These are phyloP conservation scores for Ascochyta fabae DNA, from an alignment of 2,329 filamentous ascomycete genomes.

Conservation along the genomic window DNA sequence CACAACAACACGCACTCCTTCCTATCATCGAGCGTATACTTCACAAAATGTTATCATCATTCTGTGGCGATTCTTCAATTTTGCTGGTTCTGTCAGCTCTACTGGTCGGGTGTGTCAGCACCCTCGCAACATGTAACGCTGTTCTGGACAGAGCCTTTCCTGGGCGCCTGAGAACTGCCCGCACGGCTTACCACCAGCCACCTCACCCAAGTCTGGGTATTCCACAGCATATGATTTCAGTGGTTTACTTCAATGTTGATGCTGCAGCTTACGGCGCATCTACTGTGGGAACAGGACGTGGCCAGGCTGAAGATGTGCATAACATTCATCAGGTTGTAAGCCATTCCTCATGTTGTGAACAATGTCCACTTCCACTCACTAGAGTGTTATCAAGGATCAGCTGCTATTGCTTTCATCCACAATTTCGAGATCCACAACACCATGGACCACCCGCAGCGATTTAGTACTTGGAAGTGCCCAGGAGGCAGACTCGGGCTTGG, in stretches of 20 bases:
- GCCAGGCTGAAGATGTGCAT: not conserved
- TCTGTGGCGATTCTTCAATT: constrained; percentile 10
- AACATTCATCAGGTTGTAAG: not conserved
- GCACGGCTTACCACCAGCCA: constrained; percentile 28
- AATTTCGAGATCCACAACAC: not conserved
- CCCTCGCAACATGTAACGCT: constrained; percentile 13
- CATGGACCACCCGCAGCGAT: not conserved
- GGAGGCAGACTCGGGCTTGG: constrained; percentile 2
- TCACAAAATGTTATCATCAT: not conserved
- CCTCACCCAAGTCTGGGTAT: not conserved
- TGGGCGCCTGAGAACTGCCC: constrained; percentile 11
- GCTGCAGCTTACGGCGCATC: not conserved
- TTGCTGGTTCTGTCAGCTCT: constrained; percentile 34
- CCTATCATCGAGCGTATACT: constrained; percentile 4
- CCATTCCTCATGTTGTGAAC: not conserved
- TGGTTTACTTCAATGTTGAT: constrained; percentile 6
- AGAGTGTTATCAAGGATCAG: not conserved
- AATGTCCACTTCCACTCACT: not conserved
- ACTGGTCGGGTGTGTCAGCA: constrained; percentile 27
- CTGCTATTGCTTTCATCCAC: not conserved
- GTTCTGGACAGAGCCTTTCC: constrained; percentile 14
- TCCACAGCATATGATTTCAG: not conserved
- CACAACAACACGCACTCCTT: constrained; percentile 12
- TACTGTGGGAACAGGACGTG: not conserved
- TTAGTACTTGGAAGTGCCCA: not conserved